Base-by-base conservation (phyloP, 169 alveolate species). In the Theileria orientalis region DNA sequence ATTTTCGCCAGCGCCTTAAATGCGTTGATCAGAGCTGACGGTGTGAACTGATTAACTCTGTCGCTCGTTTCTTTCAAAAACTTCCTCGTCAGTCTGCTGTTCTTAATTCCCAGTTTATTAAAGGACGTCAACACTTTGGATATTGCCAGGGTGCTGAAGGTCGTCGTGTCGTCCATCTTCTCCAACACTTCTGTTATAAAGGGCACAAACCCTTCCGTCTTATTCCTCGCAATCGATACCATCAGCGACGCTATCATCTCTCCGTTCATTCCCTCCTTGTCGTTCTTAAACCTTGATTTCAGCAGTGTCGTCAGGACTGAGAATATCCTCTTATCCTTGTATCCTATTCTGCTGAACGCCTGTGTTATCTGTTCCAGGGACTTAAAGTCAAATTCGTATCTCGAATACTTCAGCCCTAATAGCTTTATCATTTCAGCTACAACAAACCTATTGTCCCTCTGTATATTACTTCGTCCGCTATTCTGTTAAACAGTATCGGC, bases 281-380 rank as follows among this genome's bases (percentile, higher is more conserved):
- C 44, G 0, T 71, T 49, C 14, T 46, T 70, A 25, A 78, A 30
- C 32, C 69, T 30, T 19, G 52, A 62, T 51, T 70, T 78, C 19
- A 78, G 82, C 56, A 78, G 66, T 42, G 74, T 69, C 30, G 80
- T 78, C 51, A 78, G 56, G 2, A 71, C 76, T n/a, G 16, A 13
- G 71, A 57, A 78, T n/a, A 78, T 33, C n/a, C 83, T 68, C 32
- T 69, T 70, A 40, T 78, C 87, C 33, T 21, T 46, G 69, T 56
- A 78, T 9, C 76, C 70, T 7, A 70, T 46, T 1, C 87, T 44
- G 61, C 83, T 78, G 63, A 78, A 78, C 32, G 76, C 87, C 61
- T 70, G 83, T 46, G 57, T 51, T 35, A 78, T 60, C 30, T 78
- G 80, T n/a, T 78, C 87, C 76, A 78, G 76, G n/a, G 87, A 69